These are phyloP conservation scores for Cyberlindnera bimundalis DNA, from an alignment of 805 yeast species.

Conservation along the genomic window DNA sequence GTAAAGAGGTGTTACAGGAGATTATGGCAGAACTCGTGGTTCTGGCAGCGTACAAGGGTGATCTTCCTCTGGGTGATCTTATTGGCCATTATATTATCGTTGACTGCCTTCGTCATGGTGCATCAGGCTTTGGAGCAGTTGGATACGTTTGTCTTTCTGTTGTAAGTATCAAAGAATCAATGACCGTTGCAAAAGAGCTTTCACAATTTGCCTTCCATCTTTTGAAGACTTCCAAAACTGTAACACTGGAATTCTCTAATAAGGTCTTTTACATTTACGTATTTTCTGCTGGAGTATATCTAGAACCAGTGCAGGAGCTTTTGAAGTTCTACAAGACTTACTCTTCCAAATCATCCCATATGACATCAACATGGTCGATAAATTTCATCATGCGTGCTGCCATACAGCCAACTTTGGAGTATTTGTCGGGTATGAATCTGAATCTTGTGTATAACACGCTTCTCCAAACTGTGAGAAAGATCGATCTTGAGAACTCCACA, in stretches of 20 bases:
- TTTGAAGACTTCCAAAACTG: conserved; percentile 31
- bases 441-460: conserved; percentile 14
- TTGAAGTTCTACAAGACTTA: conserved; percentile 29
- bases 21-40: conserved; percentile 38
- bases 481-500: conserved; percentile 12
- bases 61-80: conserved; percentile 30
- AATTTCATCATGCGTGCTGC: conserved; percentile 17
- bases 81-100: conserved; percentile 34
- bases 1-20: conserved; percentile 35
- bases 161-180: conserved; percentile 30
- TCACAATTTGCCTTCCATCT: conserved; percentile 38
- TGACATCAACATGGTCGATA: conserved; percentile 10
- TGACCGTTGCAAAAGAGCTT: conserved; percentile 39
- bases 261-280: conserved; percentile 41
- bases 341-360: conserved; percentile 21
- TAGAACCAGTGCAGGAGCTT: conserved; percentile 38
- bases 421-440: conserved; percentile 14
- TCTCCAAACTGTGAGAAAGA: conserved; percentile 11
- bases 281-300: conserved; percentile 37
- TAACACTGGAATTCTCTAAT: conserved; percentile 35
- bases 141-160: conserved; percentile 41
- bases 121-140: conserved; percentile 36
- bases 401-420: conserved; percentile 15
- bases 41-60: conserved; percentile 31
- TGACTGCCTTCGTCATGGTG: conserved; percentile 38